Percentiles rank a stretch among this genome's conserved stretches.
phyloP scores from a whole-genome alignment of 306 rosid genomes.

The Hylodesmum podocarpum region DNA sequence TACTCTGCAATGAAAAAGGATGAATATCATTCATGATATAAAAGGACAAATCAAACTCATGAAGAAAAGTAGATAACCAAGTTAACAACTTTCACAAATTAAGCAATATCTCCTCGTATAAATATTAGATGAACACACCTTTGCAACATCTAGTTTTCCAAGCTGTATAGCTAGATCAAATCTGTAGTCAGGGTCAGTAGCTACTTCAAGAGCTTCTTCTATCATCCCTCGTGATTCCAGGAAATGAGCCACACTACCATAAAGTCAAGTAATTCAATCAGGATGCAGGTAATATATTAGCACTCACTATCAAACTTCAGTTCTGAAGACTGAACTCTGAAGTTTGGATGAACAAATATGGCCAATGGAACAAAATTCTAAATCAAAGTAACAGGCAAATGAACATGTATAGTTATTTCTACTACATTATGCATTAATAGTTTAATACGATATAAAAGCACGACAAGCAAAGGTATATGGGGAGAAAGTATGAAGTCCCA shows the following conservation, averaged over 20 bases:
- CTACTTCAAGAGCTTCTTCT: conserved; percentile 97
- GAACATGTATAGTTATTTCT: neutral
- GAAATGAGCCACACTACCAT: conserved; percentile 89
- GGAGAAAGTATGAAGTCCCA: neutral
- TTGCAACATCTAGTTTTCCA: conserved; percentile 87
- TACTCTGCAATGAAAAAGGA: conserved; percentile 51
- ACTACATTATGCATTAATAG: neutral
- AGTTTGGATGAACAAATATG: conserved; percentile 7
- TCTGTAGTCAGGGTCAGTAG: conserved; percentile 94
- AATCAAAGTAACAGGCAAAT: conserved; percentile 13
- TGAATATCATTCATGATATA: conserved; percentile 3
- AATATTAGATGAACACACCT: conserved; percentile 53
- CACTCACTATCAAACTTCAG: conserved; percentile 4
- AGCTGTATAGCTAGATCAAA: conserved; percentile 96
- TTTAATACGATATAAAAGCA: conserved; percentile 16
- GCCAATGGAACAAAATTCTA: neutral
- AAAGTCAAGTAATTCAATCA: conserved; percentile 29
- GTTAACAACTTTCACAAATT: conserved; percentile 10
- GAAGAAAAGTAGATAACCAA: neutral
- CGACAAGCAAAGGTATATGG: conserved; percentile 8
- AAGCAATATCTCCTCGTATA: conserved; percentile 12
- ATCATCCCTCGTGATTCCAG: conserved; percentile 98
- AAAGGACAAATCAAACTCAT: conserved; percentile 23
- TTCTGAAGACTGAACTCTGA: conserved; percentile 9
- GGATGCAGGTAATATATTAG: conserved; percentile 23